Evolutionary conservation across 371 early-diverging fungal genomes (phyloP).

Genomic region (Haplosporangium sp.): DNA sequence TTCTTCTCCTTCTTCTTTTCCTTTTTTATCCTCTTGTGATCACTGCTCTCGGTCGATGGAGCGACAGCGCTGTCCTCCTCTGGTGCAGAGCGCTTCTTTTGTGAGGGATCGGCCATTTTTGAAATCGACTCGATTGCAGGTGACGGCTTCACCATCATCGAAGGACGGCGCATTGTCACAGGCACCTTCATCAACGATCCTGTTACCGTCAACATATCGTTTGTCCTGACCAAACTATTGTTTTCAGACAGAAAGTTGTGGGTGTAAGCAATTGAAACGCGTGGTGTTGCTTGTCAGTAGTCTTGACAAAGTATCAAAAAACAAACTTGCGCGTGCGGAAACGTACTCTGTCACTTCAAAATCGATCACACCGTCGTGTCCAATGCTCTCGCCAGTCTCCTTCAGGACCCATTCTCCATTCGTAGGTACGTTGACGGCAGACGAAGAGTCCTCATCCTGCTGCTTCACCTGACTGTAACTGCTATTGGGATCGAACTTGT

Average conservation of each 20-base stretch:
- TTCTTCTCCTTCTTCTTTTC: slow-evolving; percentile 55
- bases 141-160: slow-evolving; percentile 40
- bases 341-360: slow-evolving; percentile 74
- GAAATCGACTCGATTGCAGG: slow-evolving; percentile 22
- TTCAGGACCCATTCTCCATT: slow-evolving; percentile 73
- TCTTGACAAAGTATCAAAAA: not conserved
- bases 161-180: slow-evolving; percentile 43
- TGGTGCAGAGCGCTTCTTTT: slow-evolving; percentile 48
- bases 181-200: slow-evolving; percentile 68
- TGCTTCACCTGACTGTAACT: slow-evolving; percentile 37
- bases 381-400: slow-evolving; percentile 63
- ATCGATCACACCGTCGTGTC: slow-evolving; percentile 67
- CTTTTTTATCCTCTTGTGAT: slow-evolving; percentile 56
- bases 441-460: slow-evolving; percentile 31
- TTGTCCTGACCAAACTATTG: slow-evolving; percentile 74
- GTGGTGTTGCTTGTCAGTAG: not conserved
- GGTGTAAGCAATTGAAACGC: not conserved
- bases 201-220: slow-evolving; percentile 79
- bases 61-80: slow-evolving; percentile 22
- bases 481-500: slow-evolving; percentile 63
- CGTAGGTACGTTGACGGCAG: slow-evolving; percentile 53
- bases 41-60: slow-evolving; percentile 14
- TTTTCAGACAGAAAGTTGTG: not conserved
- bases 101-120: slow-evolving; percentile 21
- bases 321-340: not conserved